A percentile compares a stretch with the other conserved stretches of the same genome.
Evolutionary conservation across 2,329 filamentous ascomycete genomes (phyloP).

Genomic region (Phialophora macrospora): DNA sequence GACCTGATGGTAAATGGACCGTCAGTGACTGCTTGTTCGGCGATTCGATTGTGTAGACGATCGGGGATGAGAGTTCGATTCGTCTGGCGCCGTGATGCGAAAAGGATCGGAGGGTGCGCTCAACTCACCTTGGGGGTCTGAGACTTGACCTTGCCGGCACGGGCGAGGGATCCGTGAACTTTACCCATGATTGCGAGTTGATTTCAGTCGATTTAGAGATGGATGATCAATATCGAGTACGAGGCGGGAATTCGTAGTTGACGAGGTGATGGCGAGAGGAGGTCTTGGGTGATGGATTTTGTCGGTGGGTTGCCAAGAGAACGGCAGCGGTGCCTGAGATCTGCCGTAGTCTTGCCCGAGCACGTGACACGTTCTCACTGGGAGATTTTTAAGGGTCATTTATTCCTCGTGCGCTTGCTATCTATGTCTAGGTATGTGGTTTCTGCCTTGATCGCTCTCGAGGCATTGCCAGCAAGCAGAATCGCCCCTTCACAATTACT

Average conservation of each 20-base stretch:
- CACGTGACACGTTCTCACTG: neutral
- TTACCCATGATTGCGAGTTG: constrained; percentile 74
- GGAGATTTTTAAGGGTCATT: neutral
- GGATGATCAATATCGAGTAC: constrained; percentile 13
- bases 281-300: constrained; percentile 16
- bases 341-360: neutral
- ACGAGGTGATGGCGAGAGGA: constrained; percentile 15
- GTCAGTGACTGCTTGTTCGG: constrained; percentile 17
- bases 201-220: constrained; percentile 26
- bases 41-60: constrained; percentile 27
- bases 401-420: neutral
- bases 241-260: constrained; percentile 9
- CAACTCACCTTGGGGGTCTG: constrained; percentile 83
- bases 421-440: constrained; percentile 20
- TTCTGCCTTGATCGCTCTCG: neutral
- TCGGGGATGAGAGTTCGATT: neutral
- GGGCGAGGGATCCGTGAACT: constrained; percentile 87
- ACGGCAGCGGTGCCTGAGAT: neutral
- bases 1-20: constrained; percentile 59
- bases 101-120: constrained; percentile 22
- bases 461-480: neutral
- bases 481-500: constrained; percentile 4
- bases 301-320: constrained; percentile 23
- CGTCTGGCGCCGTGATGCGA: constrained; percentile 17
- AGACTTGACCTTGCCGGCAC: constrained; percentile 96